Evolutionary conservation across 176 grass and related monocot genomes (phyloP), one percentile per base, ranked within the genome.

Genomic region (Phragmites australis): DNA sequence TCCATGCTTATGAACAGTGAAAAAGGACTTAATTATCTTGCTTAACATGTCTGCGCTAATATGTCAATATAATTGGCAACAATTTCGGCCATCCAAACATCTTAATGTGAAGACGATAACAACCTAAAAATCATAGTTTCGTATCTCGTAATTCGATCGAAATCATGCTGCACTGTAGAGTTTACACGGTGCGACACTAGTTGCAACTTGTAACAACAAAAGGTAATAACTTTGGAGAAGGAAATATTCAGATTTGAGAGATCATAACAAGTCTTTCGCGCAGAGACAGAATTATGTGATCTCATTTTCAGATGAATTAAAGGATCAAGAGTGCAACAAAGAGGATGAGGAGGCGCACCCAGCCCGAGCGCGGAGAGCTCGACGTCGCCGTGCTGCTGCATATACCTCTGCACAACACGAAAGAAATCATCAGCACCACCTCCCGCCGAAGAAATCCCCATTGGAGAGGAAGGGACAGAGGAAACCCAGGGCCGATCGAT

Each of bases 311-410:
- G 14, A 39, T 3, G 15, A 61, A 17, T 6, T 4, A 26, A 30
- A 59, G 27, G 19, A 53, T 62, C 32, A 89, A 73, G 74, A 15
- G 31, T 52, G 8, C 2, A 22, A 19, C 42, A 19, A 40, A 53
- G 9, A 51, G 12, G 23, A 47, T 3, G 37, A 22, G 72, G 40
- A 60, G 47, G 64, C 52, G 42, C 86, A 97, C 94, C 91, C 88
- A 93, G 89, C 30, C 94, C 94, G 42, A 93, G 91, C 46, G 84
- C 91, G n/a, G 94, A 97, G 65, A 93, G 91, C 70, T 97, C 89
- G 29, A 97, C 91, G 42, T 93, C 91, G 59, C 68, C 56, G 37
- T 97, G 75, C 45, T 93, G 83, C 79, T 91, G 91, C 87, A 97
- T 93, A 60, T 93, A 91, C 57, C 60, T 96, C 93, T 96, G 93